Evolutionary conservation across 495 filamentous ascomycete species (phyloP), one percentile per base, ranked within the genome.

Genomic region (Daldinia decipiens): DNA sequence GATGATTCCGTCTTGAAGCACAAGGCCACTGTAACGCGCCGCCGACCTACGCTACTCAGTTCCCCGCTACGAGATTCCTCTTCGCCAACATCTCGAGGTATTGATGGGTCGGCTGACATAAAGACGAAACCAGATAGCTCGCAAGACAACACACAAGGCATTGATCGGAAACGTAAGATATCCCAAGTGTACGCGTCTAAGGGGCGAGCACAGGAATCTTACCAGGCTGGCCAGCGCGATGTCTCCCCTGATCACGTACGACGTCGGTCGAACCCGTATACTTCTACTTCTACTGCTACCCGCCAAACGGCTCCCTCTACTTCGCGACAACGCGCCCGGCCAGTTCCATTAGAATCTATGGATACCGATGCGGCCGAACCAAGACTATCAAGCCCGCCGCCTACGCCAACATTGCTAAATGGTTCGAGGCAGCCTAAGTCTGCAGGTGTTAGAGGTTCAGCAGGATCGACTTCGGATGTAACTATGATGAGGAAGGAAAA

Each of bases 101-200:
- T 70, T 29, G 65, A 75, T 38, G 58, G 13, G 34, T 31, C 45
- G n/a, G 21, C 17, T 12, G 58, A 63, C n/a, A 45, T 34, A 1
- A 74, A 67, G 38, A 3, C 54, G 15, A 67, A 40, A 21, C n/a
- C 40, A 51, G 64, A 56, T 52, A 43, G 36, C 17, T 38, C 45
- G 17, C 38, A 31, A 13, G 65, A 58, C 0, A 50, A 67, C 29
- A n/a, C 38, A 17, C 62, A 61, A 40, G 57, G 29, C 56, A 50
- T 38, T 9, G 71, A 74, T 39, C 73, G 73, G 31, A 77, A 77
- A 60, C 75, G 75, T 52, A 77, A 77, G 62, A 69, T 74, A 40
- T 76, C 75, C 9, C 75, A 77, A 53, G 71, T 76, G 39, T 70
- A 74, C 27, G 51, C 70, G 63, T 58, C 73, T 47, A 65, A 62